Percentiles rank a stretch among this genome's conserved stretches.
Conservation (phyloP, 2,329 filamentous ascomycete genomes). For the Phaeophleospora eucalypticola region DNA sequence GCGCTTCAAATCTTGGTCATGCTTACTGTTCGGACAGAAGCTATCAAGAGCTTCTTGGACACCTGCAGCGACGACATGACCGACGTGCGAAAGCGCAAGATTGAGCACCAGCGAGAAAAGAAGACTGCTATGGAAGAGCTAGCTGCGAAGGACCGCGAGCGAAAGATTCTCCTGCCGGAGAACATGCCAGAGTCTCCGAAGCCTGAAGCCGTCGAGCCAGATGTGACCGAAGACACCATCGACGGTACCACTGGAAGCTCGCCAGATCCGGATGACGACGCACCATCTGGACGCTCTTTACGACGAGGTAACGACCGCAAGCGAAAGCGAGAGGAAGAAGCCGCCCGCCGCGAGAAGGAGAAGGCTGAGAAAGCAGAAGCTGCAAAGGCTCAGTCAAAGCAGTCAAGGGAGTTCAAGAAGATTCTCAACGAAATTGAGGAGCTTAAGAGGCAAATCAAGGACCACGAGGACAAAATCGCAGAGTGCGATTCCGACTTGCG, state of each 20-base stretch:
- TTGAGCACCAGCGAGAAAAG: constrained; percentile 79
- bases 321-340: constrained; percentile 53
- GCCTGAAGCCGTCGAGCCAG: constrained; percentile 37
- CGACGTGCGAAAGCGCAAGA: constrained; percentile 88
- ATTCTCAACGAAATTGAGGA: constrained; percentile 85
- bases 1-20: constrained; percentile 82
- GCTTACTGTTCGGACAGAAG: constrained; percentile 79
- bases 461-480: constrained; percentile 80
- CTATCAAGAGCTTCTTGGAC: constrained; percentile 82
- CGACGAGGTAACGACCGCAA: constrained; percentile 57
- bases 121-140: constrained; percentile 58
- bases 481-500: constrained; percentile 86
- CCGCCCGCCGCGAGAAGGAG: constrained; percentile 63
- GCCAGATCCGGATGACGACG: constrained; percentile 64
- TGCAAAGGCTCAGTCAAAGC: constrained; percentile 61
- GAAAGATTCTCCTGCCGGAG: constrained; percentile 67
- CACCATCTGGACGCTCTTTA: constrained; percentile 54
- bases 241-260: constrained; percentile 56
- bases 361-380: constrained; percentile 56
- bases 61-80: constrained; percentile 94
- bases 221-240: constrained; percentile 31
- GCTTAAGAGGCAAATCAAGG: constrained; percentile 72
- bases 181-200: constrained; percentile 63
- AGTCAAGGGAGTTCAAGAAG: constrained; percentile 84
- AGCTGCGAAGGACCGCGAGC: constrained; percentile 29